Conservation (phyloP, 257 asterid species). For the Solanum sitiens region DNA sequence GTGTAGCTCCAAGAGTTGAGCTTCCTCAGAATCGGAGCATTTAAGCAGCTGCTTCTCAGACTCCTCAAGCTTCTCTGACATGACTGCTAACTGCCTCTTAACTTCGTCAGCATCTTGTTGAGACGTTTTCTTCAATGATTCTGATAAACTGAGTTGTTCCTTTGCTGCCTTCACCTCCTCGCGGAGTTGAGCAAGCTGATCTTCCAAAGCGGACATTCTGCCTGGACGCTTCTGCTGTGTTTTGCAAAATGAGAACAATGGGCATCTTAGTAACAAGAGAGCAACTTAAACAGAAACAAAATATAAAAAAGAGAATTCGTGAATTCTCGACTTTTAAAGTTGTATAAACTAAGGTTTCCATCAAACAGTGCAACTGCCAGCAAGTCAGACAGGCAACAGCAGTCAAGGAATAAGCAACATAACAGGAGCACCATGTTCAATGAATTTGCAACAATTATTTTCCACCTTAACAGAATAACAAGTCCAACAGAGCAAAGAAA, state of each 20-base stretch:
- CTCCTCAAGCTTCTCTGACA: conserved; percentile 51
- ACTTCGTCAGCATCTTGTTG: conserved; percentile 67
- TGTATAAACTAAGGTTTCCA: background rate
- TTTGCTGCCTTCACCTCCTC: conserved; percentile 63
- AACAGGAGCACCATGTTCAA: background rate
- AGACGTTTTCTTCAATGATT: conserved; percentile 52
- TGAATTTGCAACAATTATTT: background rate
- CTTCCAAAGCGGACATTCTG: conserved; percentile 46
- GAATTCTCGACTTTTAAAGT: background rate
- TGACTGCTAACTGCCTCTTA: conserved; percentile 42
- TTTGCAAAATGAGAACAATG: background rate
- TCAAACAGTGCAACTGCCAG: background rate
- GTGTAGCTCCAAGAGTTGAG: conserved; percentile 58
- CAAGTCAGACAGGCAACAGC: background rate
- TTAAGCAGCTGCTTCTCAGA: conserved; percentile 53
- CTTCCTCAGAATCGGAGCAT: conserved; percentile 60
- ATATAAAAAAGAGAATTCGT: too few relatives aligned
- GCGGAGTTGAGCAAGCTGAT: conserved; percentile 58
- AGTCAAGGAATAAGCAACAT: background rate
- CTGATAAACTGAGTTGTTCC: conserved; percentile 61
- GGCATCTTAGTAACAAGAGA: background rate
- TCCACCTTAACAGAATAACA: background rate
- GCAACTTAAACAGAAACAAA: background rate
- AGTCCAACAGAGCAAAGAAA: background rate
- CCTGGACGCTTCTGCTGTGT: conserved; percentile 46